Conservation (phyloP, 2,329 filamentous ascomycete species). For the Zalaria obscura region DNA sequence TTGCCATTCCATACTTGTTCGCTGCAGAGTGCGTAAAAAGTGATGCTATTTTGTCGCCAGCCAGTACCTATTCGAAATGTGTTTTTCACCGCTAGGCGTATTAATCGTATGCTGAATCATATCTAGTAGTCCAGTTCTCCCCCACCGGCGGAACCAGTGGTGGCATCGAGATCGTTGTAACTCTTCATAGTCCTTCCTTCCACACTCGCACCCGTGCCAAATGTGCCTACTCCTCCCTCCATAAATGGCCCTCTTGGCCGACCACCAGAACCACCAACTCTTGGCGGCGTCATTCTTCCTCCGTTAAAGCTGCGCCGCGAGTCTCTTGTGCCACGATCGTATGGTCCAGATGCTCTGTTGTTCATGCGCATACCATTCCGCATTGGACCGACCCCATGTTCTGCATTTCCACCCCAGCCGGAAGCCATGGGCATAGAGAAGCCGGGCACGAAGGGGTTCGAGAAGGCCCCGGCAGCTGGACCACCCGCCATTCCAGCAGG, state of each 20-base stretch:
- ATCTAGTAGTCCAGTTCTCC: constrained; percentile 79
- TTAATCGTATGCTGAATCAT: too few relatives aligned
- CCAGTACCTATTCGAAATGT: too few relatives aligned
- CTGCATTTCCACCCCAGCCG: constrained; percentile 19
- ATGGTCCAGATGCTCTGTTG: constrained; percentile 11
- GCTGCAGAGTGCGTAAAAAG: too few relatives aligned
- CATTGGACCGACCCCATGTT: constrained; percentile 28
- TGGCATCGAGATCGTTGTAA: constrained; percentile 94
- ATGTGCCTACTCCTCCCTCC: constrained; percentile 55
- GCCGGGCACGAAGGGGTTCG: constrained; percentile 9
- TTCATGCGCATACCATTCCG: constrained; percentile 14
- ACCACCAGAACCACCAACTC: constrained; percentile 32
- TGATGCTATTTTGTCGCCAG: too few relatives aligned
- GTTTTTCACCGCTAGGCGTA: too few relatives aligned
- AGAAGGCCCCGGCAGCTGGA: constrained; percentile 7
- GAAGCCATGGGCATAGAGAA: constrained; percentile 9
- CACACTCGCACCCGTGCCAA: constrained; percentile 80
- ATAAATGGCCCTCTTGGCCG: constrained; percentile 54
- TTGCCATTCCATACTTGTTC: too few relatives aligned
- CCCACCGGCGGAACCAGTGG: constrained; percentile 38
- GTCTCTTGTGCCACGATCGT: constrained; percentile 37
- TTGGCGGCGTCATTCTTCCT: constrained; percentile 33
- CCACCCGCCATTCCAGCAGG: constrained; percentile 6
- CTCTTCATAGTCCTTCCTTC: constrained; percentile 88
- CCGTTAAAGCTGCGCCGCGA: constrained; percentile 33